Base-by-base conservation (phyloP, 306 rosid genomes). In the Vicia villosa region DNA sequence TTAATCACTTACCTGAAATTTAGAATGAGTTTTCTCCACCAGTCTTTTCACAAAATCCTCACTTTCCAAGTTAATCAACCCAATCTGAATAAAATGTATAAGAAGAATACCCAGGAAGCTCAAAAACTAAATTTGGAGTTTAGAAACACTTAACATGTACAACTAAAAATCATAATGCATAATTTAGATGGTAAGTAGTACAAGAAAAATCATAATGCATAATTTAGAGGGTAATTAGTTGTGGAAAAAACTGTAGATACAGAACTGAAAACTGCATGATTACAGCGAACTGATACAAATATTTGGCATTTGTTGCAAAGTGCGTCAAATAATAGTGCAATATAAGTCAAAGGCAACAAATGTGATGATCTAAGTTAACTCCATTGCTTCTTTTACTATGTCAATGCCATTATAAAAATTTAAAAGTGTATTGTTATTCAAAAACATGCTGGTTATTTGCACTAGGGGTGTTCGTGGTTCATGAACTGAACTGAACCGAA, bases 61-160 rank as follows among this genome's bases (percentile, higher is more conserved):
- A 67, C 77, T 82, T 78, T 91, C 99, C 87, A 94, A 79, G 86
- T 94, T 94, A 37, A 87, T 47, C 84, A 91, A 77, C 57, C 99
- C 97, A 75, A 94, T 86, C 99, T 94, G 88, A 59, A 66, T 64
- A 5, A 51, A 63, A 66, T 40, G 77, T 8, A 69, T 8, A 43
- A 37, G 40, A 24, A 63, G 5, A 62, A 70, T 57, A 63, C 41
- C 28, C 7, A 58, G 10, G 41, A 15, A 15, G 75, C 60, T 73
- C 50, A 57, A 51, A 72, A 72, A 73, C 43, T 55, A 66, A 77
- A 37, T 22, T 65, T 0, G 14, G 15, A 56, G 61, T 32, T 64
- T 0, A 13, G 19, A 56, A 66, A 62, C 55, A 38, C 6, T 52
- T 24, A 56, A 63, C 30, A 34, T 38, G 60, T 11, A 22, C 36